Evolutionary conservation across 2,329 filamentous ascomycete species (phyloP).

Genomic region (Fusarium proliferatum): DNA sequence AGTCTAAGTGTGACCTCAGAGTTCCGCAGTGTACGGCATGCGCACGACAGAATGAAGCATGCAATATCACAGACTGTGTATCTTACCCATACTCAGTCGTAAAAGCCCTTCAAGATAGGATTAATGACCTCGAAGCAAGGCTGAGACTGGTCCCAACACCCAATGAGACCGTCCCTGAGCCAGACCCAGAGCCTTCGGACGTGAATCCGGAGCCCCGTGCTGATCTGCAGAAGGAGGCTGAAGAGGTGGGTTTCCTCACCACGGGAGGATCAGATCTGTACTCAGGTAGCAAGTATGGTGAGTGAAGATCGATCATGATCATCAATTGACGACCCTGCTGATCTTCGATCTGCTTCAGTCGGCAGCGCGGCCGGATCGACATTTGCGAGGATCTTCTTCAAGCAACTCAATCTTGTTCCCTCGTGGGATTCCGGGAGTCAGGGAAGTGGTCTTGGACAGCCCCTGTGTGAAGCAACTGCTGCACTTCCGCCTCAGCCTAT

Average conservation of each 20-base stretch:
- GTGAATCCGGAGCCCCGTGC: neutral
- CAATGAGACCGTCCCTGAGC: neutral
- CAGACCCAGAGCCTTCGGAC: neutral
- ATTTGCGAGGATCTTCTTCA: constrained; percentile 15
- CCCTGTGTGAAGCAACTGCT: accelerated
- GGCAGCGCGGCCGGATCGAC: constrained; percentile 13
- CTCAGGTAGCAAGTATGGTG: constrained; percentile 2
- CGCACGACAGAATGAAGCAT: neutral
- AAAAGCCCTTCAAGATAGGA: neutral
- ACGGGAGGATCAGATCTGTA: constrained; percentile 3
- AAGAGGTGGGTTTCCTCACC: neutral
- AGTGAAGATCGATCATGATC: neutral
- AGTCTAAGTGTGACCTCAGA: neutral
- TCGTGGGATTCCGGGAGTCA: neutral
- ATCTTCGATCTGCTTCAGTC: neutral
- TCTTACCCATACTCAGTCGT: neutral
- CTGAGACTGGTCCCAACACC: neutral
- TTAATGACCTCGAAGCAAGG: constrained; percentile 1
- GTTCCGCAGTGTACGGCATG: constrained; percentile 5
- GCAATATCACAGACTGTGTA: neutral
- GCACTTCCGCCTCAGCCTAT: neutral
- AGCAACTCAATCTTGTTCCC: neutral
- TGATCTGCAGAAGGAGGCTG: constrained; percentile 2
- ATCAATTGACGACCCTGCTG: neutral
- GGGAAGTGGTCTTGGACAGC: neutral